Evolutionary conservation across 805 yeast genomes (phyloP).

Genomic region (Metschnikowia noctiluminum): DNA sequence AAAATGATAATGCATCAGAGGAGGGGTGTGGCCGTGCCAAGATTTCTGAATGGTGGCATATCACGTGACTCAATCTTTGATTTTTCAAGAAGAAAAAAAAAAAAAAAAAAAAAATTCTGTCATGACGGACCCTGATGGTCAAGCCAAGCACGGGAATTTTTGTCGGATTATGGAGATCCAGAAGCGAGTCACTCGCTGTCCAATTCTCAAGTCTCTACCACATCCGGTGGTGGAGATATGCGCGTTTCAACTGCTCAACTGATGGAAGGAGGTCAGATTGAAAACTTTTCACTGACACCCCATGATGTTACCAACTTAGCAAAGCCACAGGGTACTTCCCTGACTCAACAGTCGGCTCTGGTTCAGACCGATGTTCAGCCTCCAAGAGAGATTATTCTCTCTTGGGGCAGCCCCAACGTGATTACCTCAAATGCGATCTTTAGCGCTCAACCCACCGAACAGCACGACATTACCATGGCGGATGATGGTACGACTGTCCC

Average conservation of each 20-base stretch:
- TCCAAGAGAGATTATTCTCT: background rate
- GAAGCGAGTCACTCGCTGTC: background rate
- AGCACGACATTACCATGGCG: background rate
- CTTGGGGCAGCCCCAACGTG: background rate
- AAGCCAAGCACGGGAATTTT: background rate
- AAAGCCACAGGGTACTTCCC: background rate
- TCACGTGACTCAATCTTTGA: too few species aligned
- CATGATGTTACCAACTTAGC: background rate
- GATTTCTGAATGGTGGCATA: too few species aligned
- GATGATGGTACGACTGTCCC: background rate
- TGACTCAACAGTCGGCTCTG: background rate
- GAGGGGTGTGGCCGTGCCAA: too few species aligned
- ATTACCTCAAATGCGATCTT: background rate
- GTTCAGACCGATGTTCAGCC: background rate
- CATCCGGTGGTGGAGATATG: background rate
- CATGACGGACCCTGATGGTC: background rate
- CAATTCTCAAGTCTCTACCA: background rate
- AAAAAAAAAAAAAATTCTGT: background rate
- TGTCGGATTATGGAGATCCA: background rate
- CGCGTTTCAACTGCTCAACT: background rate
- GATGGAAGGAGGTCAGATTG: background rate
- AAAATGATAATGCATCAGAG: too few species aligned
- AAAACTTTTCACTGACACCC: background rate
- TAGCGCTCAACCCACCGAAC: background rate
- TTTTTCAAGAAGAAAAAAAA: background rate